These are phyloP conservation scores for Alternaria ethzedia DNA, from an alignment of 2,329 filamentous ascomycete species.

Conservation along the genomic window DNA sequence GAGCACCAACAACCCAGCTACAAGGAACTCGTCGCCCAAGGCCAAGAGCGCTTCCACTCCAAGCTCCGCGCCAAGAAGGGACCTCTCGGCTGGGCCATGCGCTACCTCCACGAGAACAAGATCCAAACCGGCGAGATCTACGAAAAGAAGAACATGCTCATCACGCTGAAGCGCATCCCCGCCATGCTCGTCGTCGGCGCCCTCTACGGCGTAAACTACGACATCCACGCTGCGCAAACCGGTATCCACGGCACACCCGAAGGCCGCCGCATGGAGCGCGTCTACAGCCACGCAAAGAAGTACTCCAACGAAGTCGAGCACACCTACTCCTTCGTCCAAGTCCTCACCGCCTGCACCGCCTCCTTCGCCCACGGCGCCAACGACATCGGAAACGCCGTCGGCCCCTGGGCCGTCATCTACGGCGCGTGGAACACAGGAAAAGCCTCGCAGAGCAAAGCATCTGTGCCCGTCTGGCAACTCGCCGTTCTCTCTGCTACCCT, in stretches of 20 bases:
- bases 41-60: slow-evolving; percentile 65
- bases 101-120: slow-evolving; percentile 74
- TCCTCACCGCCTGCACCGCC: slow-evolving; percentile 54
- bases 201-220: slow-evolving; percentile 80
- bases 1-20: slow-evolving; percentile 64
- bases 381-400: slow-evolving; percentile 57
- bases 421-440: slow-evolving; percentile 62
- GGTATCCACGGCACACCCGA: slow-evolving; percentile 76
- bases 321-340: slow-evolving; percentile 58
- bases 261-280: slow-evolving; percentile 71
- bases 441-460: slow-evolving; percentile 65
- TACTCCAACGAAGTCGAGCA: slow-evolving; percentile 49
- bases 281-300: slow-evolving; percentile 60
- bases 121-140: slow-evolving; percentile 76
- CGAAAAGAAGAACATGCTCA: slow-evolving; percentile 73
- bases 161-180: slow-evolving; percentile 69
- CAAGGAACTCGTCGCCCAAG: slow-evolving; percentile 66
- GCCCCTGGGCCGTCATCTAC: slow-evolving; percentile 49
- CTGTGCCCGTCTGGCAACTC: slow-evolving; percentile 77
- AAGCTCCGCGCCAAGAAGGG: slow-evolving; percentile 68
- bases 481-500: slow-evolving; percentile 70
- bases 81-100: slow-evolving; percentile 84
- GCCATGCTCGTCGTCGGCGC: slow-evolving; percentile 67
- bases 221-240: slow-evolving; percentile 78
- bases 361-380: slow-evolving; percentile 72